Conservation (phyloP, 2,329 filamentous ascomycete species). For the Xylaria sp. region DNA sequence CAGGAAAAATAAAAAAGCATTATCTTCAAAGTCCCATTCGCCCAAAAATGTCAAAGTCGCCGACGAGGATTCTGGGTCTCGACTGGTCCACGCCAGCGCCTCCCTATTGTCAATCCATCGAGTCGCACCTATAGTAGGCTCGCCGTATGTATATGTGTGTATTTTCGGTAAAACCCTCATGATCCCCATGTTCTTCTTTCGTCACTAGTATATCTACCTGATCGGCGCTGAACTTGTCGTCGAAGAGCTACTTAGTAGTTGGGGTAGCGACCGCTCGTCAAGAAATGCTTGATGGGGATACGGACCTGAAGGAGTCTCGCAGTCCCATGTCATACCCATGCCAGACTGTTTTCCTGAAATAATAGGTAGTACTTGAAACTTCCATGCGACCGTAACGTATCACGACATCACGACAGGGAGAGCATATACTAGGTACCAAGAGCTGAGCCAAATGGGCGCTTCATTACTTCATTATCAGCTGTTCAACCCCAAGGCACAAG, state of each 20-base stretch:
- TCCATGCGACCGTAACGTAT: slow-evolving; percentile 34
- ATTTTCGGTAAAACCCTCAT: slow-evolving; percentile 12
- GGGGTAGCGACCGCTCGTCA: slow-evolving; percentile 4
- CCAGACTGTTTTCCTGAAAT: neutral
- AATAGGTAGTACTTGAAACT: slow-evolving; percentile 7
- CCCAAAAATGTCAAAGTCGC: slow-evolving; percentile 19
- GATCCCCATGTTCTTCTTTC: slow-evolving; percentile 9
- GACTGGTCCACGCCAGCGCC: slow-evolving; percentile 32
- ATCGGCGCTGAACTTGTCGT: slow-evolving; percentile 10
- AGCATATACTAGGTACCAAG: slow-evolving; percentile 5
- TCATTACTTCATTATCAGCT: slow-evolving; percentile 25
- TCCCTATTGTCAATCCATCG: slow-evolving; percentile 5
- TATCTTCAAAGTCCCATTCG: slow-evolving; percentile 13
- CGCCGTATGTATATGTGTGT: slow-evolving; percentile 12
- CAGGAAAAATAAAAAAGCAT: slow-evolving; percentile 1
- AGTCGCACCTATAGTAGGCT: slow-evolving; percentile 22
- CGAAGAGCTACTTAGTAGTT: neutral
- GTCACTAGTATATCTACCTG: neutral
- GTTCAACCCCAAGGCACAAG: slow-evolving; percentile 8
- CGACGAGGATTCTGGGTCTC: slow-evolving; percentile 24
- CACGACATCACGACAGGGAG: slow-evolving; percentile 32
- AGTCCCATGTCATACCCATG: slow-evolving; percentile 4
- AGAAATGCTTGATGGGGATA: neutral
- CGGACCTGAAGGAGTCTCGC: slow-evolving; percentile 7
- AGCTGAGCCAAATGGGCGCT: slow-evolving; percentile 29